These are phyloP conservation scores for Notholithocarpus densiflorus DNA, from an alignment of 306 rosid species.

Conservation along the genomic window DNA sequence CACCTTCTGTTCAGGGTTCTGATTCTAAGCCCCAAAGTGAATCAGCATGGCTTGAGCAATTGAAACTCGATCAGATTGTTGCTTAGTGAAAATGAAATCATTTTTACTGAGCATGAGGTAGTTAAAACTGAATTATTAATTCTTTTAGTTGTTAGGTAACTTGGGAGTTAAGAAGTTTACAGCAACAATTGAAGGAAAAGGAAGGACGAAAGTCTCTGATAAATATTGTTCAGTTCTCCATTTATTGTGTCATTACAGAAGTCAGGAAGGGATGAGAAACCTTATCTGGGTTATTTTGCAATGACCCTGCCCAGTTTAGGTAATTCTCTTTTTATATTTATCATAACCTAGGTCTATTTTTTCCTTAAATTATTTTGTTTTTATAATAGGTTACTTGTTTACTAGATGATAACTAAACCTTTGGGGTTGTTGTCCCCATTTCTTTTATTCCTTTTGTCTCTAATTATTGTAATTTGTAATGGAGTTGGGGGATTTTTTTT, in stretches of 20 bases:
- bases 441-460: not conserved
- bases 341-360: constrained; percentile 15
- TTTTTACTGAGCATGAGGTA: constrained; percentile 35
- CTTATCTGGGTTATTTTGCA: constrained; percentile 30
- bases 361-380: not conserved
- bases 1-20: constrained; percentile 47
- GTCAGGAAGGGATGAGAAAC: constrained; percentile 20
- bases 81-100: constrained; percentile 48
- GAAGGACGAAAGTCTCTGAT: not conserved
- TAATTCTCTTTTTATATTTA: constrained; percentile 20
- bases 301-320: constrained; percentile 33
- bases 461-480: not conserved
- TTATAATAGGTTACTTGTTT: constrained; percentile 21
- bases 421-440: not conserved
- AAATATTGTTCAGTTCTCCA: constrained; percentile 26
- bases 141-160: constrained; percentile 26
- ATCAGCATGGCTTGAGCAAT: constrained; percentile 84
- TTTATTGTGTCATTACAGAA: constrained; percentile 37
- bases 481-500: not conserved
- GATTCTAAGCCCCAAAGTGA: constrained; percentile 59
- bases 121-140: constrained; percentile 32
- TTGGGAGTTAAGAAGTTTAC: constrained; percentile 18
- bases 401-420: not conserved
- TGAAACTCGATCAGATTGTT: constrained; percentile 80
- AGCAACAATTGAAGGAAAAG: constrained; percentile 17